Evolutionary conservation across 116 monocot genomes (phyloP).

Genomic region (Thalassia testudinum): DNA sequence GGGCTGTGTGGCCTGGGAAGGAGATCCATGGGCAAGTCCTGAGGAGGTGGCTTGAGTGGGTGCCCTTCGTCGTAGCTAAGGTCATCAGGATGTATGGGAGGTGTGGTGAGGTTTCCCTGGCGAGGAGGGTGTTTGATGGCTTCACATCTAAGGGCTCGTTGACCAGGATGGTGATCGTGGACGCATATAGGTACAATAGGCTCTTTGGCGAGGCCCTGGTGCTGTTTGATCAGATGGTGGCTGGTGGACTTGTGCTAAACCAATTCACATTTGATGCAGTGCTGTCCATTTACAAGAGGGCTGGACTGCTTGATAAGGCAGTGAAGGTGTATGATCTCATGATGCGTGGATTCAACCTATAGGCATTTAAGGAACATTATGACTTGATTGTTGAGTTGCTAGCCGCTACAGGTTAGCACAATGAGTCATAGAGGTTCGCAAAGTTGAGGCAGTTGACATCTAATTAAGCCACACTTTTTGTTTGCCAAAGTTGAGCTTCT

Average conservation of each 20-base stretch:
- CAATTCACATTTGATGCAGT: slow-evolving; percentile 50
- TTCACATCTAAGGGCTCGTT: slow-evolving; percentile 45
- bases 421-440: slow-evolving; percentile 43
- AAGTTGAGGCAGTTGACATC: slow-evolving; percentile 24
- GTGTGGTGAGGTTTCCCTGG: slow-evolving; percentile 28
- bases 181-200: slow-evolving; percentile 40
- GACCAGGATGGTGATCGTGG: slow-evolving; percentile 62
- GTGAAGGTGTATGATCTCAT: slow-evolving; percentile 43
- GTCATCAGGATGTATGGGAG: slow-evolving; percentile 59
- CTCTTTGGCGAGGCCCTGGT: slow-evolving; percentile 32
- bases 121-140: slow-evolving; percentile 34
- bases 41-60: slow-evolving; percentile 35
- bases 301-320: slow-evolving; percentile 26
- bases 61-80: slow-evolving; percentile 41
- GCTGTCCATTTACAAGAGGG: slow-evolving; percentile 38
- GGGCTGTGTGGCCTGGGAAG: slow-evolving; percentile 44
- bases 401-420: slow-evolving; percentile 13
- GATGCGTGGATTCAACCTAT: slow-evolving; percentile 40
- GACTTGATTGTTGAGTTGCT: slow-evolving; percentile 51
- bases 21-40: slow-evolving; percentile 45
- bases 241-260: slow-evolving; percentile 41
- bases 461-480: neutral
- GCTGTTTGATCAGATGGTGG: slow-evolving; percentile 46
- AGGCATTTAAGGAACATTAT: slow-evolving; percentile 35
- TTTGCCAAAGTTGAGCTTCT: no score